Evolutionary conservation across 108 stramenopile genomes (phyloP), one percentile per base, ranked within the genome.

Genomic region (Fragilariopsis cylindrus): DNA sequence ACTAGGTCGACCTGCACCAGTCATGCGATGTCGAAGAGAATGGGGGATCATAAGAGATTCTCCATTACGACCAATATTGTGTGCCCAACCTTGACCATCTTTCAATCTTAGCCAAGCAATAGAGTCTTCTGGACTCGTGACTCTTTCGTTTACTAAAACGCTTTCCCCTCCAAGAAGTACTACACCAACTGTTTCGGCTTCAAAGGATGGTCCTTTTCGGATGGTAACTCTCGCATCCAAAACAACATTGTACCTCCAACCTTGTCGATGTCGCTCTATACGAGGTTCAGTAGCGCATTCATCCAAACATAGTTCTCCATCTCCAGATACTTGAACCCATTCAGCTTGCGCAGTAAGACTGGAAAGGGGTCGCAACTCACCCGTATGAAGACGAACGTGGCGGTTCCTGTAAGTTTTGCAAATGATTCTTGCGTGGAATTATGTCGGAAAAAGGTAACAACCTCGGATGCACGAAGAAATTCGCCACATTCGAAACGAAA

Each of bases 401-500:
- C 86, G 84, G 70, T 85, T 89, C n/a, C 94, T 75, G 71, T 86
- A 95, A 95, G 74, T 65, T 90, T 92, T 7, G 94, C 94, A 79
- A 88, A 95, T 45, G 84, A 85, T 69, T 95, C 94, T 5, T 69
- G 65, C 44, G 76, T 58, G 4, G 78, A 50, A 15, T 78, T 71
- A 19, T 78, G 50, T 7, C 56, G 42, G 69, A 80, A 90, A 8
- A 90, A 71, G 4, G 90, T 95, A 13, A 90, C 56, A 18, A 95
- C 74, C 74, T 95, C 94, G 1, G 90, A 95, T 21, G 94, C 90
- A 41, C 94, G 71, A 44, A 95, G 82, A 73, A 83, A 95, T 75
- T 95, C 94, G 0, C 94, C 94, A 66, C 94, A 95, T 81, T 95
- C 94, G 75, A 95, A 95, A 2, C 91, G 86, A 71, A 95, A 91